Base-by-base conservation (phyloP, 768 basidiomycete genomes). In the Termitomyces sp. region DNA sequence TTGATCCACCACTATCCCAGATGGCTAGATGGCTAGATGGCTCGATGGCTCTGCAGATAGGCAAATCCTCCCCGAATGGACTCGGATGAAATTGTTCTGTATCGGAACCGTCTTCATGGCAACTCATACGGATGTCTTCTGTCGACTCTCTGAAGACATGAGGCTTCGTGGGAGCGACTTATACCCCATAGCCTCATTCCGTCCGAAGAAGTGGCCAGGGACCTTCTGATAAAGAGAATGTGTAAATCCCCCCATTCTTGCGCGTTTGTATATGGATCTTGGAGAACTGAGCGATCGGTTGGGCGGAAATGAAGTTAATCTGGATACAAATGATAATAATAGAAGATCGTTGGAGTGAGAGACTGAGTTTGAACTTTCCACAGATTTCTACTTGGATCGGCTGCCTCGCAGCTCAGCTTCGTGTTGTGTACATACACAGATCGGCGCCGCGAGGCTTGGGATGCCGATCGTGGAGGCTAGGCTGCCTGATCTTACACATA, bases 231-330 rank as follows among this genome's bases (percentile, higher is more conserved):
- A 6, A 35, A 46, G 32, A 35, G 26, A 28, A 18, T 30, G 24
- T 46, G 33, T 16, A 22, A 3, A 8, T 41, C 30, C 20, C 32
- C 16, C 22, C 22, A 8, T 28, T 10, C 28, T 36, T 22, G 38
- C 22, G 41, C 5, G 13, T 41, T 52, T 41, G 26, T 26, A 52
- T 41, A 52, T 30, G 22, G 5, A 30, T 40, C n/a, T 41, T 41
- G 8, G 13, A 11, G 28, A 20, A n/a, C 2, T 20, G 26, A 30
- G 38, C 36, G 51, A 62, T 62, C 56, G 53, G 45, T n/a, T 50
- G 40, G 33, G 56, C 59, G 45, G 52, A 60, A 54, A 56, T 62
- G 57, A 41, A 53, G 43, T 24, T n/a, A 43, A 32, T 26, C n/a
- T 36, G 28, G 24, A 56, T 35, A 53, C 24, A 49, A 33, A 41